Evolutionary conservation across 495 filamentous ascomycete species (phyloP).

Genomic region (Talaromyces wortmannii): DNA sequence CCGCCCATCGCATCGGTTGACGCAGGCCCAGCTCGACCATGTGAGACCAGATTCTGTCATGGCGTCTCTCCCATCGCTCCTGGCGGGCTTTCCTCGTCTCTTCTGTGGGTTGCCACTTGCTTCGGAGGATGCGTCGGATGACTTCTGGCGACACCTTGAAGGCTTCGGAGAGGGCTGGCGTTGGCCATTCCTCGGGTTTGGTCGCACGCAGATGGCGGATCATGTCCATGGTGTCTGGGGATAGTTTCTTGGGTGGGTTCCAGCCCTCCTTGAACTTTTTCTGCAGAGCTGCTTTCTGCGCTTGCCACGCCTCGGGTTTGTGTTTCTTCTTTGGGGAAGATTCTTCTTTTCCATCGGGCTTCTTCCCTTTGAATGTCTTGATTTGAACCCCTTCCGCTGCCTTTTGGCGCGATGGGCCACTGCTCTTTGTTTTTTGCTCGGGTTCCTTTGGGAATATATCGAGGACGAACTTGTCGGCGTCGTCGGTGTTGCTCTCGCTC

Average conservation of each 20-base stretch:
- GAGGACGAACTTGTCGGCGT: not conserved
- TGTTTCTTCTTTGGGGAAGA: slow-evolving; percentile 12
- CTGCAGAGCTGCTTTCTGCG: slow-evolving; percentile 61
- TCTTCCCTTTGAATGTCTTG: not conserved
- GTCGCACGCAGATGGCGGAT: slow-evolving; percentile 73
- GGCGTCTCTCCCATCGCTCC: slow-evolving; percentile 70
- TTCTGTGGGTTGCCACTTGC: slow-evolving; percentile 68
- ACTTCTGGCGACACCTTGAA: slow-evolving; percentile 84
- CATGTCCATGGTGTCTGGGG: slow-evolving; percentile 81
- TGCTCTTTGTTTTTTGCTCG: not conserved
- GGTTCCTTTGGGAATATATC: not conserved
- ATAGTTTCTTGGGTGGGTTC: slow-evolving; percentile 77
- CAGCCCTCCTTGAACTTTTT: slow-evolving; percentile 72
- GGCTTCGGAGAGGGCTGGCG: slow-evolving; percentile 61
- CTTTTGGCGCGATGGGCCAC: not conserved
- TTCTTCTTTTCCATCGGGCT: not conserved
- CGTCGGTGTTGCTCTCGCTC: not conserved
- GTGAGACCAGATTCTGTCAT: slow-evolving; percentile 67
- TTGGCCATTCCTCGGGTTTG: slow-evolving; percentile 70
- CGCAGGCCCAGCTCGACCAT: slow-evolving; percentile 69
- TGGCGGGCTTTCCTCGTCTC: slow-evolving; percentile 56
- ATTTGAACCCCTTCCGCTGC: not conserved
- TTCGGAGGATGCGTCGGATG: slow-evolving; percentile 77
- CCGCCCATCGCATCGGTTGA: slow-evolving; percentile 15
- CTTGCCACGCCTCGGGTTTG: slow-evolving; percentile 55